Conservation (phyloP, 1,284 basidiomycete genomes). For the Rhodotorula sp. region DNA sequence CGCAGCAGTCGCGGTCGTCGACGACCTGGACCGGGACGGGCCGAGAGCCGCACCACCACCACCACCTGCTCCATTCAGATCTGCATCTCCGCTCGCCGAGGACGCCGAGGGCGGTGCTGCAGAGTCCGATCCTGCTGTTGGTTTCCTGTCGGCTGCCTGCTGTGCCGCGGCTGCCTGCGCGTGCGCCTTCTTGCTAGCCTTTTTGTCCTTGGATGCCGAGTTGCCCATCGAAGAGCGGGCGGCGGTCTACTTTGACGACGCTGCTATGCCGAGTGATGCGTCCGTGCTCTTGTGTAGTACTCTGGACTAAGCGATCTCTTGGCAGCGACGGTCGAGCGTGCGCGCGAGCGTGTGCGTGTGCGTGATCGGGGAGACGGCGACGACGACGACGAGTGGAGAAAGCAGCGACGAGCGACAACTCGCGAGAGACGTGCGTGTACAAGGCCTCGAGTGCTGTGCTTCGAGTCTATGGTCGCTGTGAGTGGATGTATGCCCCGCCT, state of each 20-base stretch:
- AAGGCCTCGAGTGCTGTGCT: too few species aligned
- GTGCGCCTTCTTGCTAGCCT: conserved; percentile 7
- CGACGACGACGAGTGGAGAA: neutral
- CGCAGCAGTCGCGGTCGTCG: conserved; percentile 9
- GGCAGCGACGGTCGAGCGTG: neutral
- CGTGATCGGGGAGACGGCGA: neutral
- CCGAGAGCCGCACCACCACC: neutral
- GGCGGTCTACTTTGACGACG: neutral
- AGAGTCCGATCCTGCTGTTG: too few species aligned
- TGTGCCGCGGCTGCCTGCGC: neutral
- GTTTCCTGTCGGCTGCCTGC: neutral
- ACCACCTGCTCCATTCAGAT: neutral
- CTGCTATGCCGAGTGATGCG: neutral
- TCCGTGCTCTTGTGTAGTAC: too few species aligned
- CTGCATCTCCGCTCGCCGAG: neutral
- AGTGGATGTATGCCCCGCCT: too few species aligned
- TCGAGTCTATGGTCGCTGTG: too few species aligned
- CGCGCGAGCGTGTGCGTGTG: neutral
- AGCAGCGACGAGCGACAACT: too few species aligned
- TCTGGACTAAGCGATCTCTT: too few species aligned
- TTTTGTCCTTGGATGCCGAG: conserved; percentile 36
- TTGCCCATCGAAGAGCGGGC: conserved; percentile 23
- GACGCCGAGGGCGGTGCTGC: neutral
- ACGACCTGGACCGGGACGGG: conserved; percentile 11
- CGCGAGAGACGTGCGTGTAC: too few species aligned